Percentiles rank a stretch among this genome's conserved stretches.
These are phyloP conservation scores for Aspergillaceae sp. DNA, from an alignment of 2,329 filamentous ascomycete genomes.

Conservation along the genomic window DNA sequence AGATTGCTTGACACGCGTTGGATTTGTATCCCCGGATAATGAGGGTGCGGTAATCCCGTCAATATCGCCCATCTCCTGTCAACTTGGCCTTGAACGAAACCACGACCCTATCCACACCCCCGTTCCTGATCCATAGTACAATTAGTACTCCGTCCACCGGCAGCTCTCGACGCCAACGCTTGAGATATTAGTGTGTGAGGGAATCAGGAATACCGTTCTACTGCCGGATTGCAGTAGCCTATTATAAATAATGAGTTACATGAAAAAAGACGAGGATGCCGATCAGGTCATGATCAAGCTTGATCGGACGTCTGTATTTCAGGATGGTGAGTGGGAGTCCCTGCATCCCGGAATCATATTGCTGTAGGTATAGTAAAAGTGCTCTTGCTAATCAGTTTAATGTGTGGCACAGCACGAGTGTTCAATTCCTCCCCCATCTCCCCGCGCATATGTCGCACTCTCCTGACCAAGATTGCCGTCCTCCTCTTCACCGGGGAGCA, in stretches of 20 bases:
- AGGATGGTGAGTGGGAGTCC: constrained; percentile 65
- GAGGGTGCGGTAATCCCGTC: constrained; percentile 21
- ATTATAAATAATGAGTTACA: constrained; percentile 71
- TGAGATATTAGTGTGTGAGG: neutral
- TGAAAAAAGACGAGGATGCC: constrained; percentile 98
- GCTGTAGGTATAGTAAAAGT: constrained; percentile 3
- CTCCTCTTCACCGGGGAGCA: constrained; percentile 94
- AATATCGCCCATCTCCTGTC: constrained; percentile 10
- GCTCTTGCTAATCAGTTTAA: constrained; percentile 1
- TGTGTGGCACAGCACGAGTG: constrained; percentile 61
- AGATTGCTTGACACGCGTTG: neutral
- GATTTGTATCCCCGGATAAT: constrained; percentile 16
- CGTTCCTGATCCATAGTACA: neutral
- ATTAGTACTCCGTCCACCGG: neutral
- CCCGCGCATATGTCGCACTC: constrained; percentile 91
- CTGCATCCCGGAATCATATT: constrained; percentile 12
- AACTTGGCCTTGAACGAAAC: neutral
- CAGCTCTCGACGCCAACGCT: neutral
- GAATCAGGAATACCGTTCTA: constrained; percentile 2
- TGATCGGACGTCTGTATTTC: constrained; percentile 94
- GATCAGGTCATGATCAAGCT: constrained; percentile 92
- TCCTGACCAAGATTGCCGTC: constrained; percentile 93
- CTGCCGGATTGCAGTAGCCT: constrained; percentile 24
- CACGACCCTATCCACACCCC: neutral
- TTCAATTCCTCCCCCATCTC: constrained; percentile 98